A percentile compares a stretch with the other conserved stretches of the same genome.
Evolutionary conservation across 2,329 filamentous ascomycete genomes (phyloP).

Genomic region (Aureobasidium sp.): DNA sequence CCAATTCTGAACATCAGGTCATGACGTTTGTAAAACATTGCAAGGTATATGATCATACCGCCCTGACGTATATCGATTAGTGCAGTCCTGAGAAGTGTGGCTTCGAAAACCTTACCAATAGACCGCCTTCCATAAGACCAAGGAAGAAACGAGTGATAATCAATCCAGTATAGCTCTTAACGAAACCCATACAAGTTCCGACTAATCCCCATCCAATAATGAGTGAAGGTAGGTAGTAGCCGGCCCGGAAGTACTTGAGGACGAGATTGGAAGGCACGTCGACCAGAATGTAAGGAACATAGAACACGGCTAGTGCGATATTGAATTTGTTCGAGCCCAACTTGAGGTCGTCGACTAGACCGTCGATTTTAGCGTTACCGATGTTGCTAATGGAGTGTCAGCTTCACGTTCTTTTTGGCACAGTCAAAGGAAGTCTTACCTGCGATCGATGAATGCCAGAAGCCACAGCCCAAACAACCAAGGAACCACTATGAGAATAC

Average conservation of each 20-base stretch:
- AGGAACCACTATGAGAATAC: conserved; percentile 29
- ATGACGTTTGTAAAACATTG: conserved; percentile 38
- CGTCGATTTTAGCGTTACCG: conserved; percentile 39
- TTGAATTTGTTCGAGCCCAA: conserved; percentile 38
- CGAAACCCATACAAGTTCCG: conserved; percentile 36
- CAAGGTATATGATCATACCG: conserved; percentile 34
- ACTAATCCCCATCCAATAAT: conserved; percentile 36
- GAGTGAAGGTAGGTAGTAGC: conserved; percentile 35
- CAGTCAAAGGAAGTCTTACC: conserved; percentile 9
- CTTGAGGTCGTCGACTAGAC: conserved; percentile 34
- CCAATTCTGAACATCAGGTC: conserved; percentile 36
- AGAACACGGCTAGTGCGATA: conserved; percentile 39
- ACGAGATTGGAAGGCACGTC: conserved; percentile 33
- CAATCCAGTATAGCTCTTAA: conserved; percentile 35
- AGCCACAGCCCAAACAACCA: conserved; percentile 43
- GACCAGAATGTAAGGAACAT: conserved; percentile 35
- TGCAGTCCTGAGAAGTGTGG: no score
- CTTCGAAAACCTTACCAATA: conserved; percentile 22
- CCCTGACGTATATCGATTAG: not conserved
- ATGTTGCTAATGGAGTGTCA: conserved; percentile 26
- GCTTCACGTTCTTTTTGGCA: not conserved
- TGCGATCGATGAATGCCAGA: conserved; percentile 42
- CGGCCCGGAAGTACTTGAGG: conserved; percentile 32
- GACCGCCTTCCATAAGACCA: conserved; percentile 37
- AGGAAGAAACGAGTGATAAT: conserved; percentile 37